Base-by-base conservation (phyloP, 2,329 filamentous ascomycete species). In the Pezicula carpinea region DNA sequence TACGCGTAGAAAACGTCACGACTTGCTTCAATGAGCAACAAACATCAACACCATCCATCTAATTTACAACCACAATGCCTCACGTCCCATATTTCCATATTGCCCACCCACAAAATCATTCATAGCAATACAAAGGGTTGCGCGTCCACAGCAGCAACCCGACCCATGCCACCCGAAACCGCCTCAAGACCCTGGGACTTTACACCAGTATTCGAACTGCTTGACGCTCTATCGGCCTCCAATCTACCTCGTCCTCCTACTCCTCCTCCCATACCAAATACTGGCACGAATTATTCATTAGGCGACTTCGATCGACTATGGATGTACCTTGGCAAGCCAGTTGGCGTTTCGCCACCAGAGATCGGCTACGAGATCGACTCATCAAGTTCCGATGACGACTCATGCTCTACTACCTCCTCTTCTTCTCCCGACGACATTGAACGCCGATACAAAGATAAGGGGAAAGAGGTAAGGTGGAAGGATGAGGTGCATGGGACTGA, bases 241-340 rank as follows among this genome's bases (percentile, higher is more conserved):
- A 8, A 32, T 15, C 22, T 22, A 21, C 36, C 13, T 41, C 39
- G 6, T 21, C 23, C 17, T 39, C 13, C 22, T 13, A 13, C 19
- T n/a, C 26, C 41, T 38, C 14, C 34, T 33, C 34, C 38, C 2
- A 44, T 49, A 31, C 41, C 40, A 32, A 19, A 32, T 48, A 19
- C 8, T 26, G 13, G 18, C n/a, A 47, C n/a, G 22, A 10, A 22
- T 14, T 38, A 6, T n/a, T 34, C 19, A 13, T 22, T 60, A 19
- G 57, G 57, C 21, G 56, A 60, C 31, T 58, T 60, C 21, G 50
- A 51, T 32, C 48, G 54, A 32, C 18, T 57, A 15, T 56, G 51
- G 34, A 4, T 34, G 18, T 53, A 55, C 32, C 49, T 51, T 26
- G 54, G 53, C 14, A 46, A 47, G 22, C 49, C 54, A 34, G 38